Conservation (phyloP, 2,329 filamentous ascomycete genomes). For the Cercospora sp. region DNA sequence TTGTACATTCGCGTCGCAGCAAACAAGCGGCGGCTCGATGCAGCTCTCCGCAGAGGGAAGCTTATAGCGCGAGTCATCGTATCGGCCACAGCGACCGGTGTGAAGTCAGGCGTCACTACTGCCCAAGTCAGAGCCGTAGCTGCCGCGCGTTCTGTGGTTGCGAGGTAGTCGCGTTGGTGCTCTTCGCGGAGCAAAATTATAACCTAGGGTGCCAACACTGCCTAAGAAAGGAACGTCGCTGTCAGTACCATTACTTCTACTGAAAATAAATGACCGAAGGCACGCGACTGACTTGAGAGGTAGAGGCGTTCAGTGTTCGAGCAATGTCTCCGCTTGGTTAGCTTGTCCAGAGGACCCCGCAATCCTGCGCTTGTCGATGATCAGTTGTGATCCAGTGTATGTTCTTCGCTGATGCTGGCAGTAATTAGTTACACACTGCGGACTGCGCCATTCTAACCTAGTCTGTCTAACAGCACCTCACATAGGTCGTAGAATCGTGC, state of each 20-base stretch:
- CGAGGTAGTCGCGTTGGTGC: too few relatives aligned
- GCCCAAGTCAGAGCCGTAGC: too few relatives aligned
- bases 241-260: too few relatives aligned
- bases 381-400: background rate
- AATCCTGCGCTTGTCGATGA: background rate
- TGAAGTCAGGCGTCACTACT: background rate
- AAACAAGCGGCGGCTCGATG: background rate
- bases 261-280: too few relatives aligned
- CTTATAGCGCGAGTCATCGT: background rate
- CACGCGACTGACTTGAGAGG: too few relatives aligned
- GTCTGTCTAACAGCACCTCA: background rate
- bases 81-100: background rate
- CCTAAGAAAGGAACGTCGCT: too few relatives aligned
- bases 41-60: background rate
- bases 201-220: too few relatives aligned
- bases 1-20: background rate
- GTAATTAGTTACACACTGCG: background rate
- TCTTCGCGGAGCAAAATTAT: too few relatives aligned
- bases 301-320: too few relatives aligned
- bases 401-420: background rate
- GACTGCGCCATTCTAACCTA: background rate
- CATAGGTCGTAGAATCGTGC: background rate
- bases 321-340: background rate
- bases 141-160: too few relatives aligned
- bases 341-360: background rate